phyloP scores from a whole-genome alignment of 2,329 filamentous ascomycete species.

The Alternaria novae-zelandiae region DNA sequence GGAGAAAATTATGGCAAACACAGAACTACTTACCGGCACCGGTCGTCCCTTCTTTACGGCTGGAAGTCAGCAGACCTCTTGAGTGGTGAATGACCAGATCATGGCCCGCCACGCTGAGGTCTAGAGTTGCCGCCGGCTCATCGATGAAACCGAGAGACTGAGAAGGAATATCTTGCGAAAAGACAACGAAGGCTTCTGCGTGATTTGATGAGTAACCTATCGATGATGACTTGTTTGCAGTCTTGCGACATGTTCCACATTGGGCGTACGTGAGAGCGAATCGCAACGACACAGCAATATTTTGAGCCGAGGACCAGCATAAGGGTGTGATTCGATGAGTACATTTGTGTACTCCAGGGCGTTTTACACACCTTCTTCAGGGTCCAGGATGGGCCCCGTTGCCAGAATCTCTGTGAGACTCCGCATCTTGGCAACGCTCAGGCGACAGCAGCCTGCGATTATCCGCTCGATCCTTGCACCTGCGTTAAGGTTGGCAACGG shows the following conservation, averaged over 20 bases:
- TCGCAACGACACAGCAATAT: conserved; percentile 20
- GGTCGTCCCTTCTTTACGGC: conserved; percentile 74
- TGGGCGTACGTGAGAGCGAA: conserved; percentile 19
- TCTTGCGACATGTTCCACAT: not conserved
- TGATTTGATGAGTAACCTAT: conserved; percentile 20
- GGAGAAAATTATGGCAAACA: conserved; percentile 20
- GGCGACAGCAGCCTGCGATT: conserved; percentile 6
- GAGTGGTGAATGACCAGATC: conserved; percentile 85
- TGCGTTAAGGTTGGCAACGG: conserved; percentile 3
- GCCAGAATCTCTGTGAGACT: conserved; percentile 49
- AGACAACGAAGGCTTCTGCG: conserved; percentile 85
- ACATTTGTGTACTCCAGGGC: not conserved
- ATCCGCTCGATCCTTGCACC: conserved; percentile 4
- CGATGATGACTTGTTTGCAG: not conserved
- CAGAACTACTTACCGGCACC: conserved; percentile 63
- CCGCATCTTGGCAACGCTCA: conserved; percentile 18
- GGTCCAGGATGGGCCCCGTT: conserved; percentile 58
- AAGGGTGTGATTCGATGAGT: conserved; percentile 17
- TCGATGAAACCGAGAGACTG: conserved; percentile 79
- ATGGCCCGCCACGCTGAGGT: conserved; percentile 70
- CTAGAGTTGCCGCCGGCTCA: conserved; percentile 67
- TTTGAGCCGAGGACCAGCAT: conserved; percentile 22
- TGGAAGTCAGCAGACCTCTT: conserved; percentile 78
- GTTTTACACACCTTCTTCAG: conserved; percentile 63
- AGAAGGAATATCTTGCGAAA: conserved; percentile 75